These are phyloP conservation scores for Fusarium redolens DNA, from an alignment of 2,329 filamentous ascomycete genomes.

Conservation along the genomic window DNA sequence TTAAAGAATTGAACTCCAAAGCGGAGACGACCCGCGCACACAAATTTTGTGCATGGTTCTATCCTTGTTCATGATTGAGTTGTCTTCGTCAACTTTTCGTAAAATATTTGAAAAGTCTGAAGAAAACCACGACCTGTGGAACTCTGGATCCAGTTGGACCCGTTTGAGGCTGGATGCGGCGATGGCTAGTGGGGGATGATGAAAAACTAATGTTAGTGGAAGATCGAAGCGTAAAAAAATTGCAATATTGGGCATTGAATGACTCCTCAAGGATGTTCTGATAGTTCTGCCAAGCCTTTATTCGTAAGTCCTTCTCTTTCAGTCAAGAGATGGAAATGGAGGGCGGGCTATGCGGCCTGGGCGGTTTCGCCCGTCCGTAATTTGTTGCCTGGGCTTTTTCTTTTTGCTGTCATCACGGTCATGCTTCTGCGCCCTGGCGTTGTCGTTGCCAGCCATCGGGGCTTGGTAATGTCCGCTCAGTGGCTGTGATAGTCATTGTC, in stretches of 20 bases:
- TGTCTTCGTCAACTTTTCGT: conserved; percentile 10
- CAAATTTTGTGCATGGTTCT: conserved; percentile 33
- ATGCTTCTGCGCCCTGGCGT: conserved; percentile 33
- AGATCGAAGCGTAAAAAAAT: conserved; percentile 6
- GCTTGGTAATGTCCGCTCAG: conserved; percentile 15
- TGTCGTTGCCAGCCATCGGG: conserved; percentile 15
- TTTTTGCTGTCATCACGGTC: conserved; percentile 5
- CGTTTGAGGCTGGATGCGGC: conserved; percentile 22
- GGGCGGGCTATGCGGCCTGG: background rate
- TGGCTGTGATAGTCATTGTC: background rate
- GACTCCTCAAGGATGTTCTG: conserved; percentile 4
- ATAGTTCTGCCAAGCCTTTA: conserved; percentile 13
- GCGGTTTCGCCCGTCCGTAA: conserved; percentile 19
- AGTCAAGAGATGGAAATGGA: conserved; percentile 4
- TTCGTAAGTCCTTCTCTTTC: background rate
- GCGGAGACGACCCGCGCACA: conserved; percentile 22
- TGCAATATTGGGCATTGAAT: conserved; percentile 3
- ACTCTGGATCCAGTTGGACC: conserved; percentile 22
- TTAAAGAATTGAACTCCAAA: conserved; percentile 13
- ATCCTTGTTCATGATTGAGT: conserved; percentile 32
- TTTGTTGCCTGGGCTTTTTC: conserved; percentile 17
- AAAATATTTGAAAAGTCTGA: conserved; percentile 14
- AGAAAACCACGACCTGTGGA: conserved; percentile 13
- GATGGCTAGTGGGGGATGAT: conserved; percentile 21
- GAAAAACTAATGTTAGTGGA: conserved; percentile 18